A percentile compares a stretch with the other conserved stretches of the same genome.
Evolutionary conservation across 768 basidiomycete species (phyloP).

Genomic region (Suillus alpinus): DNA sequence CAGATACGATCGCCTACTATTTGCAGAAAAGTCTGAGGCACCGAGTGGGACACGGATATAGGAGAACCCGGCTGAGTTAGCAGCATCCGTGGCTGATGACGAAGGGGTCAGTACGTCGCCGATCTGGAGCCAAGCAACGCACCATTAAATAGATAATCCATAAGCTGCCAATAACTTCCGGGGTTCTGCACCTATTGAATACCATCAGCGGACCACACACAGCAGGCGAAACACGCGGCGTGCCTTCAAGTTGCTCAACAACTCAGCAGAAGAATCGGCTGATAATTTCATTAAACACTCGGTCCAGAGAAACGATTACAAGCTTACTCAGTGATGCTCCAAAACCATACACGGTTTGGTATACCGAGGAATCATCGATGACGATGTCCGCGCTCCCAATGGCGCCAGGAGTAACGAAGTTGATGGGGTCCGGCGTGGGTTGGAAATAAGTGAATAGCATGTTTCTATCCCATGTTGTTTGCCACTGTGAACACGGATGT

Average conservation of each 20-base stretch:
- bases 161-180: conserved; percentile 54
- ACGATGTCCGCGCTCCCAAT: conserved; percentile 61
- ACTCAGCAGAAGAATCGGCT: conserved; percentile 72
- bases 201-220: background rate
- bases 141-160: conserved; percentile 57
- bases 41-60: conserved; percentile 71
- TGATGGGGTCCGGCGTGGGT: conserved; percentile 28
- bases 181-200: conserved; percentile 44
- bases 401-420: conserved; percentile 43
- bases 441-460: conserved; percentile 30
- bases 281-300: conserved; percentile 6
- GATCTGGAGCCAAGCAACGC: background rate
- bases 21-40: conserved; percentile 69
- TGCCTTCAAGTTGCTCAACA: conserved; percentile 67
- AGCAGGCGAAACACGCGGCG: background rate
- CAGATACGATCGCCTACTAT: conserved; percentile 34
- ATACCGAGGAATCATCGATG: conserved; percentile 50
- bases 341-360: conserved; percentile 66
- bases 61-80: conserved; percentile 62
- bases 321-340: conserved; percentile 61
- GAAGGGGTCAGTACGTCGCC: background rate
- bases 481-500: conserved; percentile 41
- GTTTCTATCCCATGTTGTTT: conserved; percentile 42
- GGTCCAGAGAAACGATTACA: background rate
- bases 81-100: conserved; percentile 50